Conservation (phyloP, 768 basidiomycete species). For the Tylopilus sp. region DNA sequence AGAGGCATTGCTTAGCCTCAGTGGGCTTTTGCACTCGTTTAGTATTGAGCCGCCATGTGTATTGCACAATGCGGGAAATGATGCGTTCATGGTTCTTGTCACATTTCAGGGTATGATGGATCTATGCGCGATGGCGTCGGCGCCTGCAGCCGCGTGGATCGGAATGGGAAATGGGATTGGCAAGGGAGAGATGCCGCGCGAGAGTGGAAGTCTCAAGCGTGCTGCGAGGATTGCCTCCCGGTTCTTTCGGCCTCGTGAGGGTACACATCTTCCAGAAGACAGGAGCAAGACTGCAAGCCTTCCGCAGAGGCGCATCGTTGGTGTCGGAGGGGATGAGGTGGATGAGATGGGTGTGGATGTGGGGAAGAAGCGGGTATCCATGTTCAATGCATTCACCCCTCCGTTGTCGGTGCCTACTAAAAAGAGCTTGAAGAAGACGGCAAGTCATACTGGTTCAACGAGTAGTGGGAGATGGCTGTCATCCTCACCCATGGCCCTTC, state of each 20-base stretch:
- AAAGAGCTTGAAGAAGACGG: neutral
- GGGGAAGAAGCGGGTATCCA: slow-evolving; percentile 25
- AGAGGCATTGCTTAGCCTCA: slow-evolving; percentile 58
- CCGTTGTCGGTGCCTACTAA: slow-evolving; percentile 4
- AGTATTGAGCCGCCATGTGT: slow-evolving; percentile 36
- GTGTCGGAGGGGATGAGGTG: neutral
- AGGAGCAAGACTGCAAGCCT: neutral
- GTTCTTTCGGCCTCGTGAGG: slow-evolving; percentile 13
- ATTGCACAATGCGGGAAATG: slow-evolving; percentile 77
- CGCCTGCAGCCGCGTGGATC: neutral
- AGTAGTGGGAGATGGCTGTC: slow-evolving; percentile 10
- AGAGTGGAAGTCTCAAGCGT: slow-evolving; percentile 5
- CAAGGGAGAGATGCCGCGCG: neutral
- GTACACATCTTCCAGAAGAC: neutral
- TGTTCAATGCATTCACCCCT: slow-evolving; percentile 12
- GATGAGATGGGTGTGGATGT: slow-evolving; percentile 15
- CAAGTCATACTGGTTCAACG: neutral
- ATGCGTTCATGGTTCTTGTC: slow-evolving; percentile 67
- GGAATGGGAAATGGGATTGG: neutral
- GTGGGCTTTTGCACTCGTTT: slow-evolving; percentile 59
- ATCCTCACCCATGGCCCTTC: neutral
- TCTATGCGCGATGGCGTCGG: slow-evolving; percentile 34
- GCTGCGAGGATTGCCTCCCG: slow-evolving; percentile 18
- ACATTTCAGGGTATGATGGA: slow-evolving; percentile 68
- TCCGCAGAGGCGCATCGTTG: neutral